Conservation (phyloP, 2,329 filamentous ascomycete genomes). For the Truncatella angustata region DNA sequence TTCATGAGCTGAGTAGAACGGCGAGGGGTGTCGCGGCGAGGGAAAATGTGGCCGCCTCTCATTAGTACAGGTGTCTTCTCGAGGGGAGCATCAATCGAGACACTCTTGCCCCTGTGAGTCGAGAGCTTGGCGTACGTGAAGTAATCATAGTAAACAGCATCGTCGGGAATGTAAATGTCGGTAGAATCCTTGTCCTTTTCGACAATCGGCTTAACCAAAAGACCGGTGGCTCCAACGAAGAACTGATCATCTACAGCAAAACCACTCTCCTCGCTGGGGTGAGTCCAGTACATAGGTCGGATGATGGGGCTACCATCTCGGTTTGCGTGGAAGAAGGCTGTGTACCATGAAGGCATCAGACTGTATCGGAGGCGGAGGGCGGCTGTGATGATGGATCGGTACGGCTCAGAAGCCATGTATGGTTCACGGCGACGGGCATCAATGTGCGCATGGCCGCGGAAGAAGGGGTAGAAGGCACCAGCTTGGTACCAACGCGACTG, state of each 20-base stretch:
- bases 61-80: constrained; percentile 88
- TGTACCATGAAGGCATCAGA: constrained; percentile 92
- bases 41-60: constrained; percentile 89
- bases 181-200: constrained; percentile 70
- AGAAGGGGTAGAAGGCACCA: constrained; percentile 96
- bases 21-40: constrained; percentile 83
- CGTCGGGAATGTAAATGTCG: constrained; percentile 84
- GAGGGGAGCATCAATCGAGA: constrained; percentile 73
- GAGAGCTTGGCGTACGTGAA: constrained; percentile 77
- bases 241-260: constrained; percentile 91
- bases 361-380: constrained; percentile 87
- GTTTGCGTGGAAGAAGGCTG: constrained; percentile 88
- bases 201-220: constrained; percentile 90
- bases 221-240: constrained; percentile 82
- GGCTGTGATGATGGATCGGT: constrained; percentile 81
- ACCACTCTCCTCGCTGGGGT: constrained; percentile 82
- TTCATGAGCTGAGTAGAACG: constrained; percentile 86
- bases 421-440: constrained; percentile 93
- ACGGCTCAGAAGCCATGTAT: constrained; percentile 81
- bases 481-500: constrained; percentile 95
- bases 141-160: constrained; percentile 92
- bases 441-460: constrained; percentile 95
- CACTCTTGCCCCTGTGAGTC: constrained; percentile 66
- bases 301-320: constrained; percentile 82
- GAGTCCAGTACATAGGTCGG: constrained; percentile 88